Evolutionary conservation across 352 stramenopile species (phyloP), one percentile per base, ranked within the genome.

Genomic region (Pythium angustatum): DNA sequence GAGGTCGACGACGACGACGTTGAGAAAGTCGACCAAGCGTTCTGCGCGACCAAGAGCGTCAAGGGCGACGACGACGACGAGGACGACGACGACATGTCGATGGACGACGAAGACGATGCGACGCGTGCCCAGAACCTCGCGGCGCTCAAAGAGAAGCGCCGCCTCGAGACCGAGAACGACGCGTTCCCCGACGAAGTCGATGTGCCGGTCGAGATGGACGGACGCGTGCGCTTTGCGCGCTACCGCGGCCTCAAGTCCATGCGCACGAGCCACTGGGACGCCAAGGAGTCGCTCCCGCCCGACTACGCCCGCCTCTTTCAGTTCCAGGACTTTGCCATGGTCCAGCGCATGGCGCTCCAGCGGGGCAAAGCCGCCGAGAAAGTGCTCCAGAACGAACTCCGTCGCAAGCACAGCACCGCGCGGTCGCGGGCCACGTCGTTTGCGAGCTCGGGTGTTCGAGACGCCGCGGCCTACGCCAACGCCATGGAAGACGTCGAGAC

Each of bases 241-340:
- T 99, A 99, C 88, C 92, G 98, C 41, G 95, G 94, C 12, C 83
- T 99, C 48, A 98, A 99, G 77, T 98, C 81, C 49, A 97, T 99
- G 66, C 91, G 96, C 28, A 99, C 94, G 59, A 98, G 90, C 60
- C 72, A 84, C 52, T 99, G 97, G 97, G 96, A 99, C 71, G 84
- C 96, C 3, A 99, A 99, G 77, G 98, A 99, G 79, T 98, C 96
- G 70, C 91, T 99, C 9, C 98, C 98, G 24, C 84, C 90, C 27
- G 92, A 98, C 48, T 99, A 99, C 76, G 93, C 93, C 26, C 88
- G 94, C 7, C 83, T 99, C 27, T 99, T 98, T 76, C 92, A 99
- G 75, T 98, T 99, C 69, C 77, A 87, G 11, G 96, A 97, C 79
- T 99, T 99, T 72, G 87, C 90, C 26, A 91, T 90, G 66, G 96